phyloP scores from a whole-genome alignment of 805 yeast genomes.

The Monosporozyma aerobia region DNA sequence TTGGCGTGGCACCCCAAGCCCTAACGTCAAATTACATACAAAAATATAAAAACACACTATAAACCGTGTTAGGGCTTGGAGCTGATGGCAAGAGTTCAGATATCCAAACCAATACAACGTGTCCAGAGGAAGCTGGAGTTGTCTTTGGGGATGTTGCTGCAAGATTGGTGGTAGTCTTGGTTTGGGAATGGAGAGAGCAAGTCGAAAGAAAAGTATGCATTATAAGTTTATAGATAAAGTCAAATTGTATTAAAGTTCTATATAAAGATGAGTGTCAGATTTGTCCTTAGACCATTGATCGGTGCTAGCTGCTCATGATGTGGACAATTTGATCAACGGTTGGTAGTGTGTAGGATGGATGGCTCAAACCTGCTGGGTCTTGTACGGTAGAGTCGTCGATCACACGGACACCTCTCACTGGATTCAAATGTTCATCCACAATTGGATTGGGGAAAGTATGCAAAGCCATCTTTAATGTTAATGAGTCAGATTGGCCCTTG shows the following conservation, averaged over 20 bases:
- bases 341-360: not conserved
- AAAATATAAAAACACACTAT: not conserved
- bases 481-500: not conserved
- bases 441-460: constrained; percentile 1
- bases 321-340: not conserved
- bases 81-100: not conserved
- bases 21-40: not conserved
- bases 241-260: not conserved
- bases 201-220: not conserved
- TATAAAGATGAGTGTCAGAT: not conserved
- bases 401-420: not conserved
- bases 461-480: constrained; percentile 3
- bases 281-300: not conserved
- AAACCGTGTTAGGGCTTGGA: not conserved
- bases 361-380: not conserved
- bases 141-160: not conserved
- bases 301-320: not conserved
- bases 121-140: not conserved
- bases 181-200: not conserved
- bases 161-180: not conserved
- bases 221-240: not conserved
- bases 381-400: not conserved
- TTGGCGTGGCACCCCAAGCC: not conserved
- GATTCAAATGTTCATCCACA: not conserved
- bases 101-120: not conserved